Evolutionary conservation across 2,329 filamentous ascomycete species (phyloP).

Genomic region (Phyllosticta paracitricarpa): DNA sequence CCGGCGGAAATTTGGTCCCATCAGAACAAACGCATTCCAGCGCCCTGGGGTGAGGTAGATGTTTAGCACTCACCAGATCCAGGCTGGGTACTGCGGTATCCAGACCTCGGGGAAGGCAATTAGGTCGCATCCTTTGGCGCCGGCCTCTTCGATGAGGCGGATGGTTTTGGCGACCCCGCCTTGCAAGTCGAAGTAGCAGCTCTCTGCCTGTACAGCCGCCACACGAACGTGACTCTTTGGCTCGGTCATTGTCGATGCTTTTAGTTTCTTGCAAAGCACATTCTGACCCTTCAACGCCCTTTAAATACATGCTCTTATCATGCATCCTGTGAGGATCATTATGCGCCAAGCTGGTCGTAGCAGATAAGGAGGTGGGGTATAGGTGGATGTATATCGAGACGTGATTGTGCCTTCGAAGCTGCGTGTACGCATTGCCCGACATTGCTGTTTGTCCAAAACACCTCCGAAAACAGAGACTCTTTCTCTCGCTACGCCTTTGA

Average conservation of each 20-base stretch:
- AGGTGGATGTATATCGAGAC: no score
- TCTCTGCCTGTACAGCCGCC: slow-evolving; percentile 49
- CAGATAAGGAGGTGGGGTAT: no score
- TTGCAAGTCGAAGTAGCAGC: slow-evolving; percentile 50
- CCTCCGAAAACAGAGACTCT: no score
- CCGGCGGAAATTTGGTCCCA: slow-evolving; percentile 5
- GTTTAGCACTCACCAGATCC: slow-evolving; percentile 32
- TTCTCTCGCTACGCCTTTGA: no score
- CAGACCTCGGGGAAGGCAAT: slow-evolving; percentile 41
- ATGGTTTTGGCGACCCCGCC: slow-evolving; percentile 48
- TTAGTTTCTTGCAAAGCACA: no score
- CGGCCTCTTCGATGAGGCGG: slow-evolving; percentile 46
- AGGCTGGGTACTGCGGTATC: slow-evolving; percentile 36
- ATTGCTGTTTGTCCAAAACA: no score
- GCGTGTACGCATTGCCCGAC: no score
- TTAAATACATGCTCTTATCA: no score
- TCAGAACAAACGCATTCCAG: neutral
- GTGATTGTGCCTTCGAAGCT: no score
- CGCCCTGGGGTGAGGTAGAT: neutral
- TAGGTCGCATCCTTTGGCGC: slow-evolving; percentile 42
- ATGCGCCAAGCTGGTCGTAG: no score
- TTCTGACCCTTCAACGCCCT: no score
- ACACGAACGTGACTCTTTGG: slow-evolving; percentile 19
- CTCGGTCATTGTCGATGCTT: neutral
- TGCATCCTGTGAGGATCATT: no score